Conservation (phyloP, 148 eudicot genomes). For the Heliosperma pusillum region DNA sequence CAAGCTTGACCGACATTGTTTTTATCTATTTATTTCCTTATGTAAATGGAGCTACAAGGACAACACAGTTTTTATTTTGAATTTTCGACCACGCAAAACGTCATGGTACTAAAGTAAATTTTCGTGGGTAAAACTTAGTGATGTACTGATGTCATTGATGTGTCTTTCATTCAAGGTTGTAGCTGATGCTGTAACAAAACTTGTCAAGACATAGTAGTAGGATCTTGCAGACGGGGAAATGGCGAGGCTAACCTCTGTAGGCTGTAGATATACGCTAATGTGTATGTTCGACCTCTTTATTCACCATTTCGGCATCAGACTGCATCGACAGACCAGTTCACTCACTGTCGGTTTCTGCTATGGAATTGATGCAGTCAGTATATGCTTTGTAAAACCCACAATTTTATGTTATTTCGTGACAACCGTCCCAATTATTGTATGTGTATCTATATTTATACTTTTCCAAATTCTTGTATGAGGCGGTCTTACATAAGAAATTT, state of each 20-base stretch:
- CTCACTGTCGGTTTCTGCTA: constrained; percentile 1
- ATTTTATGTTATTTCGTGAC: neutral
- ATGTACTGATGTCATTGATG: no score
- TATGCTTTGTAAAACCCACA: neutral
- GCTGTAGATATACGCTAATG: neutral
- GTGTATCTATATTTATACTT: constrained; percentile 7
- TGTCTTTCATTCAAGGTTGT: constrained; percentile 19
- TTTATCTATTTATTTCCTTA: neutral
- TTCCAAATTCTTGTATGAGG: neutral
- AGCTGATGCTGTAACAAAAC: constrained; percentile 9
- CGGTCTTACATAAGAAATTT: neutral
- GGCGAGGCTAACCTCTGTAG: neutral
- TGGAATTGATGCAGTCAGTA: neutral
- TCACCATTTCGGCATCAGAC: neutral
- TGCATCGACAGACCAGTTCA: neutral
- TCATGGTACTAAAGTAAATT: neutral
- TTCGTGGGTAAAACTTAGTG: neutral
- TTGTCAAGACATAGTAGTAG: neutral
- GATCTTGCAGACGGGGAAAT: neutral
- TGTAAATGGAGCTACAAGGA: no score
- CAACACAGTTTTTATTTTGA: neutral
- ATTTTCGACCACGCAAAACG: neutral
- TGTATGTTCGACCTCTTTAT: no score
- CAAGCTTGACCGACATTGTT: neutral
- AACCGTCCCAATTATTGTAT: neutral